Base-by-base conservation (phyloP, 176 grass and related monocot species). In the Triticum urartu region DNA sequence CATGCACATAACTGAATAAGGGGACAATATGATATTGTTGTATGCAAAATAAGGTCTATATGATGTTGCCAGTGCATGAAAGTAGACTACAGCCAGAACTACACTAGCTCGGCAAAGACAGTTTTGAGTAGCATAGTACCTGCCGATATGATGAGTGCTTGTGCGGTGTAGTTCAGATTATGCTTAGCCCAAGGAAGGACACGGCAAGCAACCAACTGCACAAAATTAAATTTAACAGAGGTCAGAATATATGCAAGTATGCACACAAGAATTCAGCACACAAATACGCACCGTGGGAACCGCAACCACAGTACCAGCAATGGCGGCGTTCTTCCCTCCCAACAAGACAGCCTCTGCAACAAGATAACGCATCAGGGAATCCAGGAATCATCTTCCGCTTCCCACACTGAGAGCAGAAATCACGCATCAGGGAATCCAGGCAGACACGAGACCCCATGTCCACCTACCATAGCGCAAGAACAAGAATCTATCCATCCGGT, bases 81-180 rank as follows among this genome's bases (percentile, higher is more conserved):
- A 64, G 11, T 78, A 43, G 14, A 38, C 45, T 62, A 45, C 5
- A 43, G 24, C 17, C 32, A 40, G 54, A 82, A 69, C 65, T 60
- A 43, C 11, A 82, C 72, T 60, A 72, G 67, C 34, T 17, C 24
- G 21, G 22, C 38, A 74, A 52, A 5, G 17, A 76, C 68, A 72
- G 7, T 42, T 77, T 52, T 82, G 25, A 63, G 47, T 17, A 63
- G 36, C 61, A 78, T 6, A 14, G 26, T 98, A 98, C 96, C 96
- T 89, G 93, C 90, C 7, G 96, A 94, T 91, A 98, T 98, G 60
- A 98, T 98, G 69, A 98, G 90, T 26, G 96, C 81, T 74, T 98
- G 96, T 85, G 96, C 96, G 43, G 92, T 98, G 88, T 98, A 90
- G 70, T 95, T 98, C 22, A 98, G 96, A 88, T 98, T 98, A 52